Base-by-base conservation (phyloP, 495 filamentous ascomycete species). In the Trichoderma orchidacearum region DNA sequence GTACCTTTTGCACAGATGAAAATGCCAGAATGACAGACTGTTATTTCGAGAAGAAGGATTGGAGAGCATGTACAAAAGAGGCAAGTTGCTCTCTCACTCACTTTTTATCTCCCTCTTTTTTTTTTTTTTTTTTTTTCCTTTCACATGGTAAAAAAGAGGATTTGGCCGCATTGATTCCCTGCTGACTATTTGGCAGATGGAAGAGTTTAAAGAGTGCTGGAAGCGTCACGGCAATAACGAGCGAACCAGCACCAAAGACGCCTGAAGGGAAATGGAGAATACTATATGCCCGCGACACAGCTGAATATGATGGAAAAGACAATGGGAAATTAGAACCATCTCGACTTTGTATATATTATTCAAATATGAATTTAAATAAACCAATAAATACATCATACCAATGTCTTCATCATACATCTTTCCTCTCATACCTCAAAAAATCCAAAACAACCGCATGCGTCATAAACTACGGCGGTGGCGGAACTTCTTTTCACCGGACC, bases 31-130 rank as follows among this genome's bases (percentile, higher is more conserved):
- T 98, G 85, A 96, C 88, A 52, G 86, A 96, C 69, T 98, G 93
- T 69, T 96, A 91, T 66, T 96, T 80, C 68, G 87, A 90, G 18
- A 96, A 92, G 77, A 96, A 90, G 69, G 93, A 98, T 68, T 98
- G 93, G 93, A 78, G 93, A 62, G 72, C 77, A 56, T 98, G 93
- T 70, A 89, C 86, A 66, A 74, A 84, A 56, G 92, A 95, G 82
- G 93, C 94, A 70, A 76, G 89, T 55, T 54, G n/a, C n/a, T n/a
- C n/a, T n/a, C n/a, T n/a, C n/a, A n/a, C n/a, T n/a, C n/a, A n/a
- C n/a, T 9, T 50, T 28, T 30, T 61, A 65, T 62, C 45, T 41
- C 62, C 38, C 23, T 29, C 34, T 9, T 60, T 58, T n/a, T 21
- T 48, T 17, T 12, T 51, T 34, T 45, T 15, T 57, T 21, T 38